Evolutionary conservation across 208 protist genomes (phyloP).

Genomic region (Trichomonas vaginalis): DNA sequence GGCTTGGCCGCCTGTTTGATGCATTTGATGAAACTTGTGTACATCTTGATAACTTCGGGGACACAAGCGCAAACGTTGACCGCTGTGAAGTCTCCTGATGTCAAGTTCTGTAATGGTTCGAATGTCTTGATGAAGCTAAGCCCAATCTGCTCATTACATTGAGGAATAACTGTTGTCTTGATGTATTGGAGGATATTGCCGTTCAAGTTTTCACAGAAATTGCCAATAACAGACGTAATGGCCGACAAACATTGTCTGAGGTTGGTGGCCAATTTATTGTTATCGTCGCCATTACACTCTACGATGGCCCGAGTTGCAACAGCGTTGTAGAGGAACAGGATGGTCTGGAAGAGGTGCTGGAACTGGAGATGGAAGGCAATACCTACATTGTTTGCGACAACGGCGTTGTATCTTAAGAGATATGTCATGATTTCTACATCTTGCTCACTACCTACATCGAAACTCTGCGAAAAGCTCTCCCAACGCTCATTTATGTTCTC

Average conservation of each 20-base stretch:
- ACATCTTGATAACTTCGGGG: not conserved
- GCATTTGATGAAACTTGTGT: not conserved
- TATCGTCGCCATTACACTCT: not conserved
- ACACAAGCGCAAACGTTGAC: not conserved
- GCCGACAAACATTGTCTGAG: not conserved
- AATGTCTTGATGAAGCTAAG: not conserved
- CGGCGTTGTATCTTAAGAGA: not conserved
- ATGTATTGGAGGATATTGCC: not conserved
- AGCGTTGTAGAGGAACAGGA: not conserved
- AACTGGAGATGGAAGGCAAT: not conserved
- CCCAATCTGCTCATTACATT: not conserved
- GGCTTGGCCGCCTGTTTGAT: not conserved
- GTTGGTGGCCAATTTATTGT: not conserved
- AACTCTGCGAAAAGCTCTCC: not conserved
- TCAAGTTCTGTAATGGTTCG: not conserved
- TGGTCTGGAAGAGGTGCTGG: not conserved
- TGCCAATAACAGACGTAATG: not conserved
- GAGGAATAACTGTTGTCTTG: not conserved
- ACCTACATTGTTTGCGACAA: not conserved
- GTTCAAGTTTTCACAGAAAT: not conserved
- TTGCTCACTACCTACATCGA: not conserved
- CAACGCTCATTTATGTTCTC: not conserved
- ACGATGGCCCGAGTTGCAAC: not conserved
- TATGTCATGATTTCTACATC: not conserved
- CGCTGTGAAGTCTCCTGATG: not conserved